Percentiles rank a stretch among this genome's conserved stretches.
Evolutionary conservation across 2,329 filamentous ascomycete genomes (phyloP).

Genomic region (Epichloe amarillans): DNA sequence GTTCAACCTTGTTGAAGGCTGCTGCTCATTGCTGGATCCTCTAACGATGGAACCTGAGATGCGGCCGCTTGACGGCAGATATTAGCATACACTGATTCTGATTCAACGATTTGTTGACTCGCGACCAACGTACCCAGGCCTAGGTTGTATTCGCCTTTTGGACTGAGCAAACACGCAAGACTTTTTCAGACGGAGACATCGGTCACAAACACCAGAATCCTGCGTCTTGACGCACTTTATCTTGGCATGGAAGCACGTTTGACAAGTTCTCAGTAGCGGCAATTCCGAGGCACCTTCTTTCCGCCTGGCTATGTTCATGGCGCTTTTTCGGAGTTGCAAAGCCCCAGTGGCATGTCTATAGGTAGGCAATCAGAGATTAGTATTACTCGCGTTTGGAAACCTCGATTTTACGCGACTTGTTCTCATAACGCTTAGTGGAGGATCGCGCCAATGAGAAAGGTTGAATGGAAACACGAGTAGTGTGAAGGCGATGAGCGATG

Average conservation of each 20-base stretch:
- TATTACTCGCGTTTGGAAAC: too few relatives aligned
- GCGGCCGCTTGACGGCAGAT: neutral
- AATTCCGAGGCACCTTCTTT: neutral
- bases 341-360: neutral
- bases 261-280: conserved; percentile 16
- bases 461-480: neutral
- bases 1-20: neutral
- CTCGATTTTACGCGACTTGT: too few relatives aligned
- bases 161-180: conserved; percentile 19
- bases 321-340: neutral
- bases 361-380: too few relatives aligned
- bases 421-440: too few relatives aligned
- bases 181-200: conserved; percentile 20
- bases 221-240: conserved; percentile 22
- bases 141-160: conserved; percentile 13
- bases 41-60: neutral
- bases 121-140: conserved; percentile 8
- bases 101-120: neutral
- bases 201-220: conserved; percentile 19
- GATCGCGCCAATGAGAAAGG: neutral
- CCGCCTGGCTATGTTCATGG: neutral
- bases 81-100: neutral
- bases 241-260: conserved; percentile 22
- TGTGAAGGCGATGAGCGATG: too few relatives aligned
- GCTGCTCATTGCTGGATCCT: too few relatives aligned